Percentiles rank a stretch among this genome's conserved stretches.
Conservation (phyloP, 2,329 filamentous ascomycete genomes). For the Onygena corvina region DNA sequence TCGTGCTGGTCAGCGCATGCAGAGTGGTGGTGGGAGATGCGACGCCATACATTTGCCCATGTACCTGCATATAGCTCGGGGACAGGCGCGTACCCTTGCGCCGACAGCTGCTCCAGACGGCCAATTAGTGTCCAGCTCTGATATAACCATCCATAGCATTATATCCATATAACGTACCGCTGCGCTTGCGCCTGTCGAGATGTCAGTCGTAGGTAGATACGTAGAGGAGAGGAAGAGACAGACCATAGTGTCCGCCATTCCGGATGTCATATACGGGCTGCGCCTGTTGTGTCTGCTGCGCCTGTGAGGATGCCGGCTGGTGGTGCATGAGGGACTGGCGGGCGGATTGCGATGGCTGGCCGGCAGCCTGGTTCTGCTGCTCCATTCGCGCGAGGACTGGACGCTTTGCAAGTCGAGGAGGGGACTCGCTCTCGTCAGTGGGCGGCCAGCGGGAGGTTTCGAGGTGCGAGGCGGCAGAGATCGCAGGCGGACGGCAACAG, state of each 20-base stretch:
- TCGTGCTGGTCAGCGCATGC: constrained; percentile 2
- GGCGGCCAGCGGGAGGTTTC: no score
- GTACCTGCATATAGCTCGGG: constrained; percentile 84
- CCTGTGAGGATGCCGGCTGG: constrained; percentile 30
- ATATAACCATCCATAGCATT: constrained; percentile 2
- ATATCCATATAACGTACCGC: constrained; percentile 38
- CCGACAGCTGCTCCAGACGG: constrained; percentile 53
- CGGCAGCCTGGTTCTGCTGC: constrained; percentile 8
- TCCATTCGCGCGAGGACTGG: not conserved
- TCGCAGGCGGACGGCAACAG: not conserved
- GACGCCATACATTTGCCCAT: constrained; percentile 72
- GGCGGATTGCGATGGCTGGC: constrained; percentile 11
- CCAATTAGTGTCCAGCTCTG: constrained; percentile 3
- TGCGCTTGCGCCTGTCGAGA: constrained; percentile 59
- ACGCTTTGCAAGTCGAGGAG: no score
- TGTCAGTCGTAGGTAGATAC: no score
- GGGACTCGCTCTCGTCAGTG: no score
- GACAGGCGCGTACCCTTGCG: constrained; percentile 75
- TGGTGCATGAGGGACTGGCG: constrained; percentile 4
- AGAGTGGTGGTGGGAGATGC: not conserved
- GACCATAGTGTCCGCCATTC: constrained; percentile 69
- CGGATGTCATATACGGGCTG: constrained; percentile 59
- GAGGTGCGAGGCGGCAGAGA: no score
- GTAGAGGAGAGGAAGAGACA: constrained; percentile 21
- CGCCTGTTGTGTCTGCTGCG: constrained; percentile 39